Conservation (phyloP, 441 rosid species). For the Populus hybrid region DNA sequence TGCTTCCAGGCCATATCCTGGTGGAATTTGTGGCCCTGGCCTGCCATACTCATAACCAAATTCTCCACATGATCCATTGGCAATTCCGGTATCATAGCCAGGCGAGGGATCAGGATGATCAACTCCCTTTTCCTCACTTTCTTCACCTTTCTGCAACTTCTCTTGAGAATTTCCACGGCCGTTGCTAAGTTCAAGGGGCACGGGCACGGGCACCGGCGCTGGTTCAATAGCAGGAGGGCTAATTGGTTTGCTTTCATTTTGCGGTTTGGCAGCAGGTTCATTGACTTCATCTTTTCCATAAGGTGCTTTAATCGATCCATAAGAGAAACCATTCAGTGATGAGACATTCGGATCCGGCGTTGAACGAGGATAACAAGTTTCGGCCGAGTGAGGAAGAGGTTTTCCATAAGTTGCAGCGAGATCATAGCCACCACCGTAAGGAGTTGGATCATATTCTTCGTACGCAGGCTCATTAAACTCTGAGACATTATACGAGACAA, state of each 20-base stretch:
- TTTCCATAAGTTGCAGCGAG: slow-evolving; percentile 50
- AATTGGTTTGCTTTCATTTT: slow-evolving; percentile 14
- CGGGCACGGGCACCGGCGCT: neutral
- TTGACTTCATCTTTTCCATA: slow-evolving; percentile 21
- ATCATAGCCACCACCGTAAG: slow-evolving; percentile 76
- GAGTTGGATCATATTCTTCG: slow-evolving; percentile 70
- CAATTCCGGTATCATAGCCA: neutral
- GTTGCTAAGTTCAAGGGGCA: neutral
- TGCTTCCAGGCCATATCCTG: slow-evolving; percentile 76
- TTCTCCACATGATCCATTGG: slow-evolving; percentile 10
- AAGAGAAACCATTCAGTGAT: slow-evolving; percentile 26
- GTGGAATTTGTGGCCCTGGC: slow-evolving; percentile 38
- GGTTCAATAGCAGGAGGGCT: neutral
- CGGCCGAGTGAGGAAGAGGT: slow-evolving; percentile 58
- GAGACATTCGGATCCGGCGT: slow-evolving; percentile 1
- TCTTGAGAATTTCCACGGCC: neutral
- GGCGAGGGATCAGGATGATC: neutral
- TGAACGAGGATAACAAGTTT: slow-evolving; percentile 56
- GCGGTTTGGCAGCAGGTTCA: slow-evolving; percentile 18
- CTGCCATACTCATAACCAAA: slow-evolving; percentile 21
- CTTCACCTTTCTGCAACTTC: slow-evolving; percentile 8
- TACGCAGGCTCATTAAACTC: slow-evolving; percentile 44
- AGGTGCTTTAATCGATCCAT: slow-evolving; percentile 30
- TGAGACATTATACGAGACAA: slow-evolving; percentile 35
- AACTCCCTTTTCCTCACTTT: neutral